Evolutionary conservation across 2,329 filamentous ascomycete species (phyloP).

Genomic region (Ophiobolus disseminans): DNA sequence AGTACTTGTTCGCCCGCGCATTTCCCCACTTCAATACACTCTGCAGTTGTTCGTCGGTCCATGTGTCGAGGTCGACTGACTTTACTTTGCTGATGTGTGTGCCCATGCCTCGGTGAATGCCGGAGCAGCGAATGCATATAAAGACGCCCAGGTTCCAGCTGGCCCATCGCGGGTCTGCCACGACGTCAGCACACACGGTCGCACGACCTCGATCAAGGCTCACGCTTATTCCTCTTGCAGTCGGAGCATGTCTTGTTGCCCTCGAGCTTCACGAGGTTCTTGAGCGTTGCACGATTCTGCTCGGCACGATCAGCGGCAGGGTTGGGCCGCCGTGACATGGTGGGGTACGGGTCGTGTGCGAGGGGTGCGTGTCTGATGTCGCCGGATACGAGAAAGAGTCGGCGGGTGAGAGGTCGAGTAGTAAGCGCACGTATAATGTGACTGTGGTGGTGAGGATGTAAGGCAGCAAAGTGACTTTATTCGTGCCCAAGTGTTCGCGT

Average conservation of each 20-base stretch:
- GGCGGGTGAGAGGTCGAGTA: neutral
- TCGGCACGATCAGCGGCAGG: slow-evolving; percentile 85
- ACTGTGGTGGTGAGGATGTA: neutral
- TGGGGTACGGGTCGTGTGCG: slow-evolving; percentile 29
- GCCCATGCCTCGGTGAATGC: slow-evolving; percentile 98
- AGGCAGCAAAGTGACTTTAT: slow-evolving; percentile 16
- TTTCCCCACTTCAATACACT: slow-evolving; percentile 97
- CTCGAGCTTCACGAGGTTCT: slow-evolving; percentile 92
- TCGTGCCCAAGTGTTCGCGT: slow-evolving; percentile 21
- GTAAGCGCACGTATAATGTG: too few relatives aligned
- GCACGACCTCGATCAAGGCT: slow-evolving; percentile 32
- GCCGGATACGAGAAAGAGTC: neutral
- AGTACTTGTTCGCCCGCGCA: slow-evolving; percentile 94
- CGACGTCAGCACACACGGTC: slow-evolving; percentile 26
- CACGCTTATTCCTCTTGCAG: slow-evolving; percentile 98
- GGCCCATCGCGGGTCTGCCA: slow-evolving; percentile 93
- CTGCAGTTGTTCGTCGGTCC: slow-evolving; percentile 97
- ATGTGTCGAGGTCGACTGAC: slow-evolving; percentile 95
- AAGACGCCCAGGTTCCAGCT: slow-evolving; percentile 99
- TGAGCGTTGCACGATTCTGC: slow-evolving; percentile 92
- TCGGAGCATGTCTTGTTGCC: slow-evolving; percentile 96
- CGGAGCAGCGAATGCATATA: slow-evolving; percentile 96
- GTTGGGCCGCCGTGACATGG: slow-evolving; percentile 83
- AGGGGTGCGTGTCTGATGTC: neutral
- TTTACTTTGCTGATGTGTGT: slow-evolving; percentile 98